phyloP scores from a whole-genome alignment of 2,329 filamentous ascomycete species.

The Balansia obtecta region DNA sequence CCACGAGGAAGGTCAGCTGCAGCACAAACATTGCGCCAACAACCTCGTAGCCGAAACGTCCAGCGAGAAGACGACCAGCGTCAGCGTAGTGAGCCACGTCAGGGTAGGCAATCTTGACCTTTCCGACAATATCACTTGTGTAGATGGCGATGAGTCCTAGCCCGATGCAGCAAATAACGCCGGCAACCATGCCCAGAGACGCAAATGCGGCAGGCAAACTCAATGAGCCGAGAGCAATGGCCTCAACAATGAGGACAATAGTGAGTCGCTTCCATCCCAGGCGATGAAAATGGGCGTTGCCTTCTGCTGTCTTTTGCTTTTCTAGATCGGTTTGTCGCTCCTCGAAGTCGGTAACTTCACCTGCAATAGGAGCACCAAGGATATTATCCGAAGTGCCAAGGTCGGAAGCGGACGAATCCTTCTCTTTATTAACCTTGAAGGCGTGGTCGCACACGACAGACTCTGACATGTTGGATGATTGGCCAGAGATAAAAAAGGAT shows the following conservation, averaged over 20 bases:
- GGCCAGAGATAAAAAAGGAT: background rate
- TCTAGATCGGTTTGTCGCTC: conserved; percentile 28
- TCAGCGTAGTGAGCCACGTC: conserved; percentile 55
- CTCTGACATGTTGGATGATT: conserved; percentile 3
- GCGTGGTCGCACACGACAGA: conserved; percentile 5
- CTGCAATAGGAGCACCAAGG: conserved; percentile 15
- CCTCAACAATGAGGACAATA: conserved; percentile 42
- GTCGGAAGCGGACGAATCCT: conserved; percentile 5
- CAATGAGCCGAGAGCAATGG: conserved; percentile 40
- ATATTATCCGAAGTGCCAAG: conserved; percentile 13
- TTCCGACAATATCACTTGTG: conserved; percentile 33
- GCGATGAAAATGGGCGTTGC: conserved; percentile 36
- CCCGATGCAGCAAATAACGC: conserved; percentile 28
- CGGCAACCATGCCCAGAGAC: conserved; percentile 40
- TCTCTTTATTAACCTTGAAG: conserved; percentile 1
- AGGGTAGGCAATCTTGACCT: conserved; percentile 38
- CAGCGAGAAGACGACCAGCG: conserved; percentile 49
- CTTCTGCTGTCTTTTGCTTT: conserved; percentile 32
- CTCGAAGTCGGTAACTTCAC: conserved; percentile 26
- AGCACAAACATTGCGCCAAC: conserved; percentile 49
- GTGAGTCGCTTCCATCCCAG: conserved; percentile 46
- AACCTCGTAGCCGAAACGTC: conserved; percentile 47
- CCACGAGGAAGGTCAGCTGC: conserved; percentile 57
- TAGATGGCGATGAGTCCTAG: conserved; percentile 35
- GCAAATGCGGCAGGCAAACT: conserved; percentile 40